phyloP scores from a whole-genome alignment of 345 rosid genomes.

The Gossypium raimondii region DNA sequence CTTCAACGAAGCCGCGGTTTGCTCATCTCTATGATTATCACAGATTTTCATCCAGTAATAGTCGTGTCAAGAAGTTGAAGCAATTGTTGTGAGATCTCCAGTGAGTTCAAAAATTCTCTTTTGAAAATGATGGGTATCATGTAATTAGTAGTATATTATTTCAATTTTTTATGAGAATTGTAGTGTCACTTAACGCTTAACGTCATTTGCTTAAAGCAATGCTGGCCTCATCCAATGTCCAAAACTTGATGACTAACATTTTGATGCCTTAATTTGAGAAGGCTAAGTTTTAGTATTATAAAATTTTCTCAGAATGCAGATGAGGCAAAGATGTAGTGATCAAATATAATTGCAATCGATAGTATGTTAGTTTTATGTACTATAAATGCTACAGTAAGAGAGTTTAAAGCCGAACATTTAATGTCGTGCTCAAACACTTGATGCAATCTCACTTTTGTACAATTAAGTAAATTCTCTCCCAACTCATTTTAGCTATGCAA shows the following conservation, averaged over 20 bases:
- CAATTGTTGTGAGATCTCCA: slow-evolving; percentile 72
- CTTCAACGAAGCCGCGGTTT: slow-evolving; percentile 77
- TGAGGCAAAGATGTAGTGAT: too few species aligned
- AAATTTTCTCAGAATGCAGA: too few species aligned
- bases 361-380: background rate
- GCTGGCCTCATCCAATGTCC: too few species aligned
- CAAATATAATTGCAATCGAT: background rate
- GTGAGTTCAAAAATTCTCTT: slow-evolving; percentile 29
- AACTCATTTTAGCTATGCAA: too few species aligned
- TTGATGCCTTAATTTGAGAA: too few species aligned
- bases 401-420: background rate
- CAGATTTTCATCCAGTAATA: slow-evolving; percentile 40
- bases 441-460: too few species aligned
- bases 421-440: too few species aligned
- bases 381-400: background rate
- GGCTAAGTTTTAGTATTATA: too few species aligned
- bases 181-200: background rate
- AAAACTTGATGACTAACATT: too few species aligned
- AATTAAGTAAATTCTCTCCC: too few species aligned
- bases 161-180: background rate
- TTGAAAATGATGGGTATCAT: background rate
- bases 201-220: background rate
- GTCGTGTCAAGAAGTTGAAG: slow-evolving; percentile 47
- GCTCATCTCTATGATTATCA: slow-evolving; percentile 59
- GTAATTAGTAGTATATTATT: background rate